A percentile compares a stretch with the other conserved stretches of the same genome.
These are phyloP conservation scores for Acacia melanoxylon DNA, from an alignment of 306 rosid species.

Conservation along the genomic window DNA sequence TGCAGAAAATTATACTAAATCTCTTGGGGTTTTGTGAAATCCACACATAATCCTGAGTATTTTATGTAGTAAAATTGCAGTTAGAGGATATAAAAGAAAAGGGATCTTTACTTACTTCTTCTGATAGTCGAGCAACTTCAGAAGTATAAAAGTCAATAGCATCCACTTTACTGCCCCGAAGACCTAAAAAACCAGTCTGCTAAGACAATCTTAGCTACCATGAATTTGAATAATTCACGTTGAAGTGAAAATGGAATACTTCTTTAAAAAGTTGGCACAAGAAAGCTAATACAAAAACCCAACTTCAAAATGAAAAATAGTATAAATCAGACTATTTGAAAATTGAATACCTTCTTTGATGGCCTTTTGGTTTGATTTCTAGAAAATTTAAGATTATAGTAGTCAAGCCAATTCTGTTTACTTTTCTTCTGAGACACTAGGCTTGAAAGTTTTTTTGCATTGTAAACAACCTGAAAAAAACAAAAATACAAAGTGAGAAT, in stretches of 20 bases:
- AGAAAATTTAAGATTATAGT: constrained; percentile 71
- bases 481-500: constrained; percentile 13
- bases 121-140: constrained; percentile 55
- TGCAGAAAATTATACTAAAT: not conserved
- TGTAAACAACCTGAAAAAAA: constrained; percentile 70
- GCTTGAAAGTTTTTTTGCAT: constrained; percentile 79
- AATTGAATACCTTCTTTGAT: constrained; percentile 58
- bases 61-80: not conserved
- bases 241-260: not conserved
- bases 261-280: not conserved
- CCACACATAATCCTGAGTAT: not conserved
- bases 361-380: constrained; percentile 75
- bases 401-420: constrained; percentile 87
- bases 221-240: constrained; percentile 18
- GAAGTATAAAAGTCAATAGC: constrained; percentile 68
- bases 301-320: constrained; percentile 11
- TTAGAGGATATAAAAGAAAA: constrained; percentile 9
- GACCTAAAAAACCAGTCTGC: constrained; percentile 96
- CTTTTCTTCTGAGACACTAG: constrained; percentile 80
- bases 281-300: constrained; percentile 11
- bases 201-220: constrained; percentile 30
- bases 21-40: not conserved
- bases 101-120: constrained; percentile 57
- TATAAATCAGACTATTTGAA: constrained; percentile 20
- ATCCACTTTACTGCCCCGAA: constrained; percentile 73